Percentiles rank a stretch among this genome's conserved stretches.
Conservation (phyloP, 139 green algal species). For the Chlamydomonas eustigma region DNA sequence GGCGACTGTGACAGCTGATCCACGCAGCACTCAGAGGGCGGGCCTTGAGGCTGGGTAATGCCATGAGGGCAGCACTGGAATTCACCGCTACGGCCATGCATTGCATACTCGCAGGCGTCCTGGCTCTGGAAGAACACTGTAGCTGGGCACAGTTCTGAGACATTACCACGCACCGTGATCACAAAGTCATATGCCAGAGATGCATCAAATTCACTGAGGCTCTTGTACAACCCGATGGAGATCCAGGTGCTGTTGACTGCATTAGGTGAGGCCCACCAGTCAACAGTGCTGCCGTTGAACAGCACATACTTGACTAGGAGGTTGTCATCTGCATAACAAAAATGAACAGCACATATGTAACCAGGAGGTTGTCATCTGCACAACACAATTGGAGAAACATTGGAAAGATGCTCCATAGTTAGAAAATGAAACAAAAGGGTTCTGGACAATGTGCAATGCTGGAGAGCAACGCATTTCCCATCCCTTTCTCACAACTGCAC, state of each 20-base stretch:
- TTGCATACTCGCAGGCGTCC: conserved; percentile 36
- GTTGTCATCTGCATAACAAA: conserved; percentile 29
- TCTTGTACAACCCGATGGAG: conserved; percentile 14
- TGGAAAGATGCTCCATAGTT: too few relatives aligned
- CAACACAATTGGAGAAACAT: too few relatives aligned
- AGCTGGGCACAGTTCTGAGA: conserved; percentile 11
- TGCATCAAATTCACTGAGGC: conserved; percentile 10
- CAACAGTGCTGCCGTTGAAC: conserved; percentile 25
- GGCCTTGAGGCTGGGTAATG: conserved; percentile 15
- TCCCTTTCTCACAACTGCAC: too few relatives aligned
- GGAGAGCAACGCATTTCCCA: too few relatives aligned
- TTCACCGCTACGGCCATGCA: conserved; percentile 30
- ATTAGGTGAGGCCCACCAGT: conserved; percentile 6
- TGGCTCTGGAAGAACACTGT: conserved; percentile 3
- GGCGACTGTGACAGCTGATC: conserved; percentile 31
- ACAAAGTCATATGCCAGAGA: conserved; percentile 15
- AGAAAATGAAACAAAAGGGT: too few relatives aligned
- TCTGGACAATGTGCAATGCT: too few relatives aligned
- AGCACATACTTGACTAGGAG: conserved; percentile 34
- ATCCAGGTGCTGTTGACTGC: conserved; percentile 24
- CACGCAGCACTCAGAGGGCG: conserved; percentile 31
- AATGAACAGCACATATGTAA: conserved; percentile 40
- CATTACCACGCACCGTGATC: conserved; percentile 32
- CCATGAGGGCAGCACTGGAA: conserved; percentile 40
- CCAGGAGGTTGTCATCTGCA: conserved; percentile 27